A percentile compares a stretch with the other conserved stretches of the same genome.
Conservation (phyloP, 192 early-diverging fungal genomes). For the Coemansia sp. region DNA sequence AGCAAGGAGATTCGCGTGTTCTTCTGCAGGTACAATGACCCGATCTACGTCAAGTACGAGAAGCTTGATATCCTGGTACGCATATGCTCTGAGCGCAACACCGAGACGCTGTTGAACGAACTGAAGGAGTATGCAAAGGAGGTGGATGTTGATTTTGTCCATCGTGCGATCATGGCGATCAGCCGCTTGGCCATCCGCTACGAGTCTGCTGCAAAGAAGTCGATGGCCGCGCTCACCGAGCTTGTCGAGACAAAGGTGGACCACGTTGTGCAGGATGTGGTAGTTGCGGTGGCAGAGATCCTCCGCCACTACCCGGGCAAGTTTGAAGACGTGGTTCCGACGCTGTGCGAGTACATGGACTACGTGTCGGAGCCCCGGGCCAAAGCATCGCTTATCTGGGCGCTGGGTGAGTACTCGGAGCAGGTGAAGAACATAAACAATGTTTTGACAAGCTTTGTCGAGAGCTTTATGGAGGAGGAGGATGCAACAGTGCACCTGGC, state of each 20-base stretch:
- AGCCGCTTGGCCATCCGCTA: conserved; percentile 92
- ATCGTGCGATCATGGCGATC: conserved; percentile 86
- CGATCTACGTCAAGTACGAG: conserved; percentile 94
- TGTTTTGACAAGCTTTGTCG: conserved; percentile 75
- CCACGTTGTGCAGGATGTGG: conserved; percentile 89
- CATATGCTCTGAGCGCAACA: conserved; percentile 80
- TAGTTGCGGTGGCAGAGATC: conserved; percentile 92
- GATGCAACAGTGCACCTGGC: conserved; percentile 86
- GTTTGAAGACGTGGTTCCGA: conserved; percentile 83
- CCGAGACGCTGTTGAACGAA: conserved; percentile 90
- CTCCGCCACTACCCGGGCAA: conserved; percentile 90
- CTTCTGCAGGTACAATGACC: conserved; percentile 98
- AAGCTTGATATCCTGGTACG: conserved; percentile 94
- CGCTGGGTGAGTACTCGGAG: conserved; percentile 95
- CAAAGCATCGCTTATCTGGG: conserved; percentile 90
- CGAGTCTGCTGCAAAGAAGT: conserved; percentile 81
- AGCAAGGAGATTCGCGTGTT: conserved; percentile 94
- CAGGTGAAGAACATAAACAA: conserved; percentile 80
- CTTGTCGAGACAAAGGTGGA: conserved; percentile 86
- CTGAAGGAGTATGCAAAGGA: conserved; percentile 97
- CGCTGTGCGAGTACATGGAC: conserved; percentile 89
- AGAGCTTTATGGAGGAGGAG: conserved; percentile 83
- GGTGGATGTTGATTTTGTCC: conserved; percentile 96
- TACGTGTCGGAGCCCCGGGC: conserved; percentile 88
- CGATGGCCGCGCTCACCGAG: conserved; percentile 85